Evolutionary conservation across 306 rosid species (phyloP), one percentile per base, ranked within the genome.

Genomic region (Vachellia collinsii): DNA sequence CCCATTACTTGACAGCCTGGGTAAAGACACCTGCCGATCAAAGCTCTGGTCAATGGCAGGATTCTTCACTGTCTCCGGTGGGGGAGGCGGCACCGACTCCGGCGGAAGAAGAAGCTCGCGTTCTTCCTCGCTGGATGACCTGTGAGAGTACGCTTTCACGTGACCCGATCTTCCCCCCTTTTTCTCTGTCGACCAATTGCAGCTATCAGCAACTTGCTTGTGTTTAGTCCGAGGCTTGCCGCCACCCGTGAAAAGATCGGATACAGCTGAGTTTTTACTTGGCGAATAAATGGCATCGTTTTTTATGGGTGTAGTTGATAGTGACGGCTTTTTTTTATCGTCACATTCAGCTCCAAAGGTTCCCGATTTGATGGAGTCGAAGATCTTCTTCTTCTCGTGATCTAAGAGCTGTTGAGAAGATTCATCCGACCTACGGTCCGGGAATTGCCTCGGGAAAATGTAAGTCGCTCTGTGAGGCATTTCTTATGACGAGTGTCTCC

Each of bases 401-500:
- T 89, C 90, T 20, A 76, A 44, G 48, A 12, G 61, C 75, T 80
- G 88, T 69, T 88, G 89, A 6, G 92, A 81, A 8, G 93, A 85
- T 37, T 86, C 90, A 48, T 89, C 94, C 25, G 86, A 85, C 23
- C 89, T 77, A 25, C 89, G 87, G 44, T 96, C 98, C 3, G 97
- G 93, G 42, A 96, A 93, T 61, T 92, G 97, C 93, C 99, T 87
- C 2, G 98, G 99, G 78, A 96, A 96, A 90, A 96, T 82, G 97
- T 96, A 96, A 76, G 99, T 96, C 4, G 97, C 92, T 71, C 90
- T 90, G 85, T 96, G 98, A 83, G 99, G 99, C 99, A 96, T 95
- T 79, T 92, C 74, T 84, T 80, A 66, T 43, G 37, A 78, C 79
- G 66, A 46, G 53, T 43, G 62, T 48, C 20, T 12, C 3, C 20